Evolutionary conservation across 768 basidiomycete species (phyloP), one percentile per base, ranked within the genome.

Genomic region (Hypholoma sublateritium): DNA sequence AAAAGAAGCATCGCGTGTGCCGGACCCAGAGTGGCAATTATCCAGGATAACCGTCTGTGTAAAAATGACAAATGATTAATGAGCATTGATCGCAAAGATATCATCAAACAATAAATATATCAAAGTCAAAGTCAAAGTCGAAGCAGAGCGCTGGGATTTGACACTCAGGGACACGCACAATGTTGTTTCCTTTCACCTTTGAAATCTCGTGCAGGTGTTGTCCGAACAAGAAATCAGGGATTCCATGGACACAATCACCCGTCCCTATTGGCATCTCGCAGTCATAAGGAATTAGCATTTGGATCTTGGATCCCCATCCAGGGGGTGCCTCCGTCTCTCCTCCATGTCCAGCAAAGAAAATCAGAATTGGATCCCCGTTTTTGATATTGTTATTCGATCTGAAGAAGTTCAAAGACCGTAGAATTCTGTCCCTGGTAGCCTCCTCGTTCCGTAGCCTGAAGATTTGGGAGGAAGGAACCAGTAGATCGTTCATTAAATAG

Each of bases 331-430:
- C 8, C 16, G 34, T 35, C 34, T 36, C 19, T 14, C 42, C 53
- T 36, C 53, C 53, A 35, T 53, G 53, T 11, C 53, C 53, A 4
- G 53, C 53, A 22, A 44, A 53, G 25, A 44, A 53, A 11, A 53
- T 53, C 3, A 53, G 39, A 19, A 53, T 45, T 2, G 53, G 53
- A n/a, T 24, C 34, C 17, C 25, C 41, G 2, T 47, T 4, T 25
- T 6, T 22, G 46, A 47, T 9, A 1, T 25, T n/a, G 11, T 24
- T 12, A n/a, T 22, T 9, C 13, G 22, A 13, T n/a, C 12, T 22
- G 13, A 47, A 9, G 4, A 14, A 6, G 2, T 41, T 5, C 5
- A 41, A 16, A 17, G 39, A 6, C 16, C 14, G 16, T 16, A 41
- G 5, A 13, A 41, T 41, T 17, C 12, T 17, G 39, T 41, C 37